Evolutionary conservation across 495 filamentous ascomycete genomes (phyloP), one percentile per base, ranked within the genome.

Genomic region (Podospora bellae-mahoneyi): DNA sequence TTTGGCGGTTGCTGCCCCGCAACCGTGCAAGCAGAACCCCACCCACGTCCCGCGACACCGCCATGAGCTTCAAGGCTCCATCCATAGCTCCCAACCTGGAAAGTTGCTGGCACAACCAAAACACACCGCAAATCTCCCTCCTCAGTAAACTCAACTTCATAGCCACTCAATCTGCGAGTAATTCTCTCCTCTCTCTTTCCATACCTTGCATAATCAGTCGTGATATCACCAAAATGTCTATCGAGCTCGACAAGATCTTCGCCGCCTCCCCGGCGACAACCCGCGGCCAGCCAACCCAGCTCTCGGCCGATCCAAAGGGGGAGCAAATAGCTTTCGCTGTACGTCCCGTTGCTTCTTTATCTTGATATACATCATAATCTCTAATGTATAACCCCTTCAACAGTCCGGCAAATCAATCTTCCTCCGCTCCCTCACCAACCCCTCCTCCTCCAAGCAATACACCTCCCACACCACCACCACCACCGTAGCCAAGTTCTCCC

Each of bases 361-460:
- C 13, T 23, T 23, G 23, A 23, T 23, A 23, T 23, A 23, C 23
- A 23, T n/a, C 57, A 58, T 55, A 48, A 64, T 32, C 53, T 61
- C 68, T 20, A 13, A 2, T 27, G 10, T 68, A 34, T 56, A 32
- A 34, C 59, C 34, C 55, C 20, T 15, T 19, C 7, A 23, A 23
- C 65, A 97, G 94, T 93, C 92, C 44, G 93, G 92, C 72, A 98
- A 98, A 85, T 97, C 94, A 55, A 89, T 97, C 76, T 98, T 97
- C 81, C 79, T 98, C 20, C 92, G 95, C 65, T 91, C 86, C 53
- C 94, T 99, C 82, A 94, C 97, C 78, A 82, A 96, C 78, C 94
- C 96, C 61, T 84, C 91, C 62, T 73, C 87, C 58, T 86, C 88
- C 77, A 91, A 89, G 69, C 93, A 98, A 79, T 98, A 99, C 80